Evolutionary conservation across 148 eudicot genomes (phyloP), one percentile per base, ranked within the genome.

Genomic region (Chenopodium quinoa): DNA sequence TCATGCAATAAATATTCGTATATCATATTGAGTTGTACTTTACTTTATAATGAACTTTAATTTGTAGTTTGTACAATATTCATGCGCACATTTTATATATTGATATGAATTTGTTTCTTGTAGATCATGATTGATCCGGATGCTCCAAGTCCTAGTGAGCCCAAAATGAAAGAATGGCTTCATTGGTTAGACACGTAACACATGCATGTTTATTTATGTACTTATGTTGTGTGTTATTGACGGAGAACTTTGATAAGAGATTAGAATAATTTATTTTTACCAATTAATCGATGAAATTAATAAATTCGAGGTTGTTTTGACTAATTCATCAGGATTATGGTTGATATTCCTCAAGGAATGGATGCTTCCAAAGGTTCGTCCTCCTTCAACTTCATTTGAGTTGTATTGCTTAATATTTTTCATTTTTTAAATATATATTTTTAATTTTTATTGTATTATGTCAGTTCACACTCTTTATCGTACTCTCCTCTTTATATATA

Each of bases 111-210:
- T 58, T 40, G 60, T 76, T 37, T 29, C 0, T 27, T 50, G 77
- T 74, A 89, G 91, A 83, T 89, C 27, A 89, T 89, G 91, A 82
- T 78, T 71, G 91, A 89, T 71, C 90, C 91, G 20, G 91, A 89
- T 83, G 91, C 91, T 71, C 91, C 91, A 46, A 87, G 88, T 80
- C 91, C 91, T 5, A 89, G 87, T 65, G 88, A 89, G 23, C 91
- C 91, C 23, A 80, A 72, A 14, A 46, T 84, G 25, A 75, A 84
- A 68, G 91, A 89, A 79, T 89, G 86, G 86, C 84, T 89, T 20
- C 90, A 89, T 56, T 89, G 91, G 91, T 89, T 25, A 66, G 47
- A 52, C 23, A 40, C 62, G 1, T 68, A 7, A 10, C 75, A 34
- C 52, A 27, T 74, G 77, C 77, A 74, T 50, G 62, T 12, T 47